Conservation (phyloP, 768 basidiomycete species). For the Russula compacta region DNA sequence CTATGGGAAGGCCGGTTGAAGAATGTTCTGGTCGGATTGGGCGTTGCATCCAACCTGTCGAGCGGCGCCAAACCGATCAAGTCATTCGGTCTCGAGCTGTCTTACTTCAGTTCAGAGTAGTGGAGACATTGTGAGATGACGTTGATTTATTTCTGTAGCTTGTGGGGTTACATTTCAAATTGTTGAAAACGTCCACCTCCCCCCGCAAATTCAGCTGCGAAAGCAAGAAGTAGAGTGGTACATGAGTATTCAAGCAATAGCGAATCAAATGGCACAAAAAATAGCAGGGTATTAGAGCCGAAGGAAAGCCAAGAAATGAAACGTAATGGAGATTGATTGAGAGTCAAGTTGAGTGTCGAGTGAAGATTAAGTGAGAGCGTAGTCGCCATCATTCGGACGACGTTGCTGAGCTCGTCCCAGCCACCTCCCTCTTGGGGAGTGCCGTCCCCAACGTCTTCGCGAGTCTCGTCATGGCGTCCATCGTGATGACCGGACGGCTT, state of each 20-base stretch:
- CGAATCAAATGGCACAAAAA: background rate
- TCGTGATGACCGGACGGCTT: constrained; percentile 61
- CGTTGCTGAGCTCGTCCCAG: constrained; percentile 11
- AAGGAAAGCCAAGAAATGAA: background rate
- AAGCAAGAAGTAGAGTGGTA: background rate
- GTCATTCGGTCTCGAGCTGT: constrained; percentile 84
- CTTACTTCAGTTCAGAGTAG: constrained; percentile 72
- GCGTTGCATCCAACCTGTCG: constrained; percentile 85
- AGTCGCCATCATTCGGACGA: constrained; percentile 19
- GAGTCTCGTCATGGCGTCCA: constrained; percentile 58
- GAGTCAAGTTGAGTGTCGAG: background rate
- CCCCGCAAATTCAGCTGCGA: background rate
- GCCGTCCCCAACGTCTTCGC: constrained; percentile 48
- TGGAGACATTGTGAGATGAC: background rate
- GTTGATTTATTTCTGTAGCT: background rate
- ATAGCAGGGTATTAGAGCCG: constrained; percentile 10
- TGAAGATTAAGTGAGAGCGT: background rate
- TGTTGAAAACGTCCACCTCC: background rate
- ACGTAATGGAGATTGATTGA: background rate
- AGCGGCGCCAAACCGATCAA: constrained; percentile 80
- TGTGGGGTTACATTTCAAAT: background rate
- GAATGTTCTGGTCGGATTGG: constrained; percentile 83
- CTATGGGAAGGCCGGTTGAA: constrained; percentile 92
- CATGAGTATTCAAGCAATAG: background rate
- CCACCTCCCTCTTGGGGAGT: constrained; percentile 18